Conservation (phyloP, 805 yeast genomes). For the Candida montana region DNA sequence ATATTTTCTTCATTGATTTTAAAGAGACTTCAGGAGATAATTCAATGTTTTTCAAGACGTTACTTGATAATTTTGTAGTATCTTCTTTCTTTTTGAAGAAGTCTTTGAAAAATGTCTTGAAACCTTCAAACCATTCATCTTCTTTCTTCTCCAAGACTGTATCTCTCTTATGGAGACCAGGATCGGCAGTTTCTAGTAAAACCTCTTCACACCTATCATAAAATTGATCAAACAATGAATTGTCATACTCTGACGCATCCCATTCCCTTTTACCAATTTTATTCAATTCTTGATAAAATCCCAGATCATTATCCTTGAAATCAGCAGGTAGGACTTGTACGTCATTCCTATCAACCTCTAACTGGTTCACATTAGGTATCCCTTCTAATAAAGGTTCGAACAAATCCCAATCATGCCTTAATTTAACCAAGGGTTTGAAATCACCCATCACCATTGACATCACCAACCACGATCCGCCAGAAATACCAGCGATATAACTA, state of each 20-base stretch:
- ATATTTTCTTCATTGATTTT: conserved; percentile 27
- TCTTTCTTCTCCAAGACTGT: conserved; percentile 10
- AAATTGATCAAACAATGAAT: conserved; percentile 18
- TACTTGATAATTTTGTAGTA: conserved; percentile 8
- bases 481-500: conserved; percentile 68
- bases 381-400: conserved; percentile 49
- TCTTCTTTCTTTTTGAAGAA: conserved; percentile 24
- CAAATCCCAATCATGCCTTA: conserved; percentile 37
- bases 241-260: no score
- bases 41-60: conserved; percentile 19
- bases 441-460: conserved; percentile 35
- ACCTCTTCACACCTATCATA: conserved; percentile 17
- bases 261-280: conserved; percentile 8
- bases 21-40: conserved; percentile 22
- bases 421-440: conserved; percentile 32
- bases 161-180: neutral
- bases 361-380: conserved; percentile 46
- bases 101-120: conserved; percentile 22
- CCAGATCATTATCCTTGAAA: conserved; percentile 18
- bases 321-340: conserved; percentile 22
- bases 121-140: conserved; percentile 19
- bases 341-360: conserved; percentile 26
- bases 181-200: conserved; percentile 8
- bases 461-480: conserved; percentile 80
- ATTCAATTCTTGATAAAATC: conserved; percentile 21